Percentiles rank a stretch among this genome's conserved stretches.
Evolutionary conservation across 2,329 filamentous ascomycete genomes (phyloP).

Genomic region (Botrytis porri): DNA sequence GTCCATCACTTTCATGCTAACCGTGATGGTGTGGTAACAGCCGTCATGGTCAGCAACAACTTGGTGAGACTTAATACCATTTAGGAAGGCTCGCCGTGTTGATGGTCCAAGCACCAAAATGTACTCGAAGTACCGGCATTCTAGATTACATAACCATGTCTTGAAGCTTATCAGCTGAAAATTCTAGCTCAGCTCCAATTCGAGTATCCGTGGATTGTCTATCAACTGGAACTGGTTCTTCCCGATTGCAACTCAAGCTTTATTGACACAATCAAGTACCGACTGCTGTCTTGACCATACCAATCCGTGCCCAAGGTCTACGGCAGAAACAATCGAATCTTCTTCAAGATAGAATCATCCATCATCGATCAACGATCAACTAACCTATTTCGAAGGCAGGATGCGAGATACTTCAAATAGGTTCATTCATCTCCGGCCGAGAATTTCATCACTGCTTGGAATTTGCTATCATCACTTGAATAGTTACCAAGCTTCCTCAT

Average conservation of each 20-base stretch:
- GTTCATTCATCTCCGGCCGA: background rate
- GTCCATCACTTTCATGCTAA: background rate
- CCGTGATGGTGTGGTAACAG: background rate
- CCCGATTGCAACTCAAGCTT: background rate
- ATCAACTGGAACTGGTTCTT: background rate
- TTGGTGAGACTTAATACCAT: background rate
- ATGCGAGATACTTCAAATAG: background rate
- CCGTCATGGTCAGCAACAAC: background rate
- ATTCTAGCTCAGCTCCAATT: background rate
- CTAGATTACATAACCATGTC: constrained; percentile 1
- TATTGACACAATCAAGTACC: background rate
- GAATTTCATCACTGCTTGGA: background rate
- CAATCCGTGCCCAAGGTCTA: background rate
- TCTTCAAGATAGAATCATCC: background rate
- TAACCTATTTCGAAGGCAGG: background rate
- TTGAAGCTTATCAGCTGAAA: background rate
- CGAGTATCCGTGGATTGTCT: too few relatives aligned
- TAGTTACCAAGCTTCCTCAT: background rate
- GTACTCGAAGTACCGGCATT: background rate
- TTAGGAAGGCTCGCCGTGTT: background rate
- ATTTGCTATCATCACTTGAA: background rate
- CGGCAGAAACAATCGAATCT: background rate
- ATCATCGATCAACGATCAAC: background rate
- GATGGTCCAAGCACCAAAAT: background rate
- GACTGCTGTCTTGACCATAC: background rate